Evolutionary conservation across 192 early-diverging fungal genomes (phyloP), one percentile per base, ranked within the genome.

Genomic region (Coemansia erecta): DNA sequence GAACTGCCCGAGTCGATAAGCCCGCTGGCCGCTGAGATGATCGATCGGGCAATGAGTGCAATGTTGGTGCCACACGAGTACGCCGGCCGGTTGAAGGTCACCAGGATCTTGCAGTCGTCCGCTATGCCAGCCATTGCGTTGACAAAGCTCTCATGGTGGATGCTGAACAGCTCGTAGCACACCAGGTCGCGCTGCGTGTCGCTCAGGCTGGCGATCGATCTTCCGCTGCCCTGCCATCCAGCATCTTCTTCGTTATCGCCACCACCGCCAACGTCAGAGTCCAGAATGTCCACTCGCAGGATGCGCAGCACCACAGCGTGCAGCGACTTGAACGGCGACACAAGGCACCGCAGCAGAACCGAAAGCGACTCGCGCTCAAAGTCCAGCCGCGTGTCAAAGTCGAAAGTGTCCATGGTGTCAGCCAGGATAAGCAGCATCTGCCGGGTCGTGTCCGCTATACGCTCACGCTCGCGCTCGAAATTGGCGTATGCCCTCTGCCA

Each of bases 91-190:
- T 47, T 64, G 42, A 60, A 41, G 53, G 58, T 68, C 3, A 77
- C 74, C 26, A 77, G 65, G 11, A 71, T 41, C 26, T 43, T 66
- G 65, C 74, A 77, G 64, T 66, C 62, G 54, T 64, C 66, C 9
- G 59, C 60, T 15, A 64, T 56, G 18, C 54, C 53, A 0, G 74
- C 58, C 33, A 77, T 52, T 33, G 57, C 28, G 17, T 41, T 17
- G 12, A 77, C 13, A 52, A 77, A 60, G 14, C 15, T 28, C 59
- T 64, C 61, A 23, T 59, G 26, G 26, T 77, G 62, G 1, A 64
- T 51, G 48, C 64, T 61, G 49, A 64, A 70, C 17, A 77, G 64
- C 58, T 67, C 68, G 45, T 58, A 67, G 58, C 74, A 66, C 26
- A 59, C 56, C 58, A 77, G 54, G 48, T 77, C 74, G 24, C 68